Evolutionary conservation across 2,329 filamentous ascomycete genomes (phyloP), one percentile per base, ranked within the genome.

Genomic region (Calycina herbarum): DNA sequence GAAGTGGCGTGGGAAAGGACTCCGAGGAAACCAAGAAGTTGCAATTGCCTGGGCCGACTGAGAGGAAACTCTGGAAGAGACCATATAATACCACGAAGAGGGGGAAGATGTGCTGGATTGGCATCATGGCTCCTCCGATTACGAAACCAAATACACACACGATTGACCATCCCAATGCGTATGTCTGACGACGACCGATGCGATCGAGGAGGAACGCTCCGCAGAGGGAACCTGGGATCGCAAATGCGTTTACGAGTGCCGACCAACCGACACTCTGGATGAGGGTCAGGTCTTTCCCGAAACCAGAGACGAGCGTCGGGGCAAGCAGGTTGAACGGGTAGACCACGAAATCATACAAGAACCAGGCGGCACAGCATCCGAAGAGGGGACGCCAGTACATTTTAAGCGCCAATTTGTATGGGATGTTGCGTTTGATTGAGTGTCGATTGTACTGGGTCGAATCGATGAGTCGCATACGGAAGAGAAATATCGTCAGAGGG

Each of bases 401-500:
- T 24, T 54, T 67, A 1, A 67, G 60, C 75, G 70, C 62, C 10
- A 63, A 61, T 10, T 60, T 66, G 31, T 86, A 88, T 0, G 85
- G 85, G 0, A 84, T 85, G 66, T 80, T 78, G 54, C 75, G 77
- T 71, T 70, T 62, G 20, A 66, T 69, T 15, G 68, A 67, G 57
- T 62, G 60, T 29, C 71, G 67, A 7, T 65, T 59, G 57, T 70
- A 70, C 83, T 83, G 1, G 78, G 80, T 82, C 7, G 82, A 83
- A 54, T 82, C 79, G 10, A 79, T 77, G 82, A 85, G 84, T 62
- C 81, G 79, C 63, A 83, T 74, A 5, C 83, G 80, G 70, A 85
- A 85, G 75, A 80, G 82, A 73, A 85, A 83, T 66, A 85, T 82
- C 4, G 78, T 80, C 0, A 84, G 68, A 0, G 83, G 83, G 0